Percentiles rank a stretch among this genome's conserved stretches.
These are phyloP conservation scores for Colletotrichum brevisporum DNA, from an alignment of 2,329 filamentous ascomycete genomes.

Conservation along the genomic window DNA sequence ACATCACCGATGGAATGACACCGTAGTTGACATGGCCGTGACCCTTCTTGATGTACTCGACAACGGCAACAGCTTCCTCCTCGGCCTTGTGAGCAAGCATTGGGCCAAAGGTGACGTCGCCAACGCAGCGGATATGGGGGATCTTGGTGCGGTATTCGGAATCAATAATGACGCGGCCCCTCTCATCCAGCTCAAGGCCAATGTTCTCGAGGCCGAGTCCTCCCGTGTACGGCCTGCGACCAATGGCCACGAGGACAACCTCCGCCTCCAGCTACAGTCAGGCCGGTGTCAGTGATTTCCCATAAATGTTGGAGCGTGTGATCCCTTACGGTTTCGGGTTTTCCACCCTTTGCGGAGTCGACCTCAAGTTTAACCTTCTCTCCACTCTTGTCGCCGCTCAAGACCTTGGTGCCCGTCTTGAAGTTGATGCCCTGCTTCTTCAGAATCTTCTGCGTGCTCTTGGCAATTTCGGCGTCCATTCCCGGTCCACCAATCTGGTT, in stretches of 20 bases:
- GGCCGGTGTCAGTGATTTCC: conserved; percentile 28
- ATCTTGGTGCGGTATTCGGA: conserved; percentile 99
- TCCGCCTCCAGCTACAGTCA: conserved; percentile 84
- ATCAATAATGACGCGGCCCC: conserved; percentile 95
- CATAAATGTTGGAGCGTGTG: background rate
- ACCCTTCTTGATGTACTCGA: conserved; percentile 98
- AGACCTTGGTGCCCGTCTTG: conserved; percentile 97
- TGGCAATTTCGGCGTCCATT: conserved; percentile 96
- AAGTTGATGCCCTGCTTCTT: conserved; percentile 98
- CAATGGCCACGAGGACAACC: conserved; percentile 96
- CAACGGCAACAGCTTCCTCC: conserved; percentile 93
- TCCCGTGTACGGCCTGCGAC: conserved; percentile 92
- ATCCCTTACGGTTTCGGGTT: conserved; percentile 83
- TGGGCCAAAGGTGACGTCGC: conserved; percentile 95
- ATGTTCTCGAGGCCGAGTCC: conserved; percentile 95
- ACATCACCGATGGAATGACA: conserved; percentile 98
- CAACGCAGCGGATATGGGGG: conserved; percentile 96
- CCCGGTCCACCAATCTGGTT: conserved; percentile 96
- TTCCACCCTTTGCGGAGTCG: conserved; percentile 96
- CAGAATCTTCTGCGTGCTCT: conserved; percentile 91
- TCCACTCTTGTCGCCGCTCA: conserved; percentile 84
- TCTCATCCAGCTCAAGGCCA: conserved; percentile 91
- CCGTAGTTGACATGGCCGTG: conserved; percentile 99
- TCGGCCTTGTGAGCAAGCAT: conserved; percentile 99
- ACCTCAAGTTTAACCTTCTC: conserved; percentile 85